Evolutionary conservation across 129 eudicot genomes (phyloP).

Genomic region (Glebionis coronaria): DNA sequence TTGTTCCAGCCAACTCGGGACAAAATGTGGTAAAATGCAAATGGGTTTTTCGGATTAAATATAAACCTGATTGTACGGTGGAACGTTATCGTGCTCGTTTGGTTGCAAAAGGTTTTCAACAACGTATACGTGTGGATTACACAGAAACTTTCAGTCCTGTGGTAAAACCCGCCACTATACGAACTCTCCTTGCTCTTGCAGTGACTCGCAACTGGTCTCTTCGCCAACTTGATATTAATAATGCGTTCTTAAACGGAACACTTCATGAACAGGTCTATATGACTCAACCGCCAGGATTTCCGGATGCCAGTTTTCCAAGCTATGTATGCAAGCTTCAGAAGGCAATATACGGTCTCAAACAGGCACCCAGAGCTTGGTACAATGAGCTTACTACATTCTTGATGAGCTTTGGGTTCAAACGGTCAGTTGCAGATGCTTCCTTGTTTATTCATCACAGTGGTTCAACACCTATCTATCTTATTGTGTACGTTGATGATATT

Average conservation of each 20-base stretch:
- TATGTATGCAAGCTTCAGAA: neutral
- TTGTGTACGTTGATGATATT: too few species aligned
- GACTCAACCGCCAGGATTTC: neutral
- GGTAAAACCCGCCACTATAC: neutral
- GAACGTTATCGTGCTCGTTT: neutral
- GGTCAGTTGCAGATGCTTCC: neutral
- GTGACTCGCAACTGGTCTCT: too few species aligned
- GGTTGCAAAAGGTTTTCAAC: neutral
- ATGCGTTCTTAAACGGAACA: too few species aligned
- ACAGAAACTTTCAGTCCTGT: neutral
- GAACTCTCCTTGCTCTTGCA: too few species aligned
- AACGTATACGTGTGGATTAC: neutral
- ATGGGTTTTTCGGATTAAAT: neutral
- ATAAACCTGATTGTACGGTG: neutral
- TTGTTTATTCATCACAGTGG: neutral
- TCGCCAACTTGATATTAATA: too few species aligned
- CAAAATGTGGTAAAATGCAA: too few species aligned
- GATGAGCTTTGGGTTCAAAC: neutral
- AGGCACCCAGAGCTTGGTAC: neutral
- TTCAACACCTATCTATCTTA: neutral
- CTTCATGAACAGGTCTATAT: neutral
- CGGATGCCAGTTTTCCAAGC: neutral
- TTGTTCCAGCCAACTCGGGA: too few species aligned
- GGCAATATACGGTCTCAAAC: neutral
- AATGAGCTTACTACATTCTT: neutral